Evolutionary conservation across 176 grass and related monocot species (phyloP), one percentile per base, ranked within the genome.

Genomic region (Musa itinerans): DNA sequence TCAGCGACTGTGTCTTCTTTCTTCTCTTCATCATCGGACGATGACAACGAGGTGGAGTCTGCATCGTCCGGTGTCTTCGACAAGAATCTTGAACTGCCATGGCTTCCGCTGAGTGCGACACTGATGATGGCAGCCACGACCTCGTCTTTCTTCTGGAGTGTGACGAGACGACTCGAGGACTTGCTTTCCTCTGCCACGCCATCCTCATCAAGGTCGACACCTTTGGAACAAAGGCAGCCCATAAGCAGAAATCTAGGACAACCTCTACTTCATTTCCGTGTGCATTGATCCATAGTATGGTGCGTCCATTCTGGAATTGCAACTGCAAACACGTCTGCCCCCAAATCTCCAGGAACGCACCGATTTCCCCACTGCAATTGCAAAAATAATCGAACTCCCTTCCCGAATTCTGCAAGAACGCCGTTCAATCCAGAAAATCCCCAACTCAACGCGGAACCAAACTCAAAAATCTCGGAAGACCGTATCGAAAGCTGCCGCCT

Each of bases 141-240:
- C 6, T 65, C 75, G 11, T 77, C 75, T 23, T 65, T 65, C 20
- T 51, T 64, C 12, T 48, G 52, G 11, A 77, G 48, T 15, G 75
- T 77, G 6, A 77, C 75, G 2, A 77, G 9, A 4, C 58, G 75
- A 11, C 53, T 77, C 61, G 65, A 52, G 58, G 75, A 77, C 49
- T 77, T 77, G 49, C 1, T 52, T 23, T 14, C 48, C 43, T 53
- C 27, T 10, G 75, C 34, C 34, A 22, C 59, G 22, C 20, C 59
- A 65, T 53, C 10, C 20, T 77, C 75, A 13, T 75, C 54, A n/a
- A 54, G 53, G 2, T 24, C 26, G 1, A 53, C 1, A 34, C 20
- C 61, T 53, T 52, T 77, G 75, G 75, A 77, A 61, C 75, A 77
- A 66, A 77, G 20, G 75, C 75, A 65, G 48, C 75, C 75, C 75